Percentiles rank a stretch among this genome's conserved stretches.
phyloP scores from a whole-genome alignment of 345 rosid genomes.

The Salix purpurea region DNA sequence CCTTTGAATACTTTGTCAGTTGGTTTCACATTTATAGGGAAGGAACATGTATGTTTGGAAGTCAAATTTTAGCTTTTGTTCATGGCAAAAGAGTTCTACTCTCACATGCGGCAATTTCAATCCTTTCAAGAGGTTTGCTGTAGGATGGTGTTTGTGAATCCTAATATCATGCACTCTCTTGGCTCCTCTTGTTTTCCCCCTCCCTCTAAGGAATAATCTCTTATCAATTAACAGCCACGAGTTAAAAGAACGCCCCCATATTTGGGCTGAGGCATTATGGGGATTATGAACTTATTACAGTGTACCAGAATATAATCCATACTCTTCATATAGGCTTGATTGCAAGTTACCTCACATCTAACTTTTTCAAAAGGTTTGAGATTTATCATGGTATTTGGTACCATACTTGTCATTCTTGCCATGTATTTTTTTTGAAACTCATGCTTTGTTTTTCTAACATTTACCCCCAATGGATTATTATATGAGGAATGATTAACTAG shows the following conservation, averaged over 20 bases:
- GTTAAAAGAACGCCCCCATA: background rate
- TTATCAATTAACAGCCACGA: background rate
- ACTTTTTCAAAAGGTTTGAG: background rate
- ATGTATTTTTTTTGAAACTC: background rate
- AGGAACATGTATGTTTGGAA: background rate
- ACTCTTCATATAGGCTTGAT: background rate
- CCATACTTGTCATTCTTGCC: background rate
- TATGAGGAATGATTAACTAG: background rate
- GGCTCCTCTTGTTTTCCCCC: background rate
- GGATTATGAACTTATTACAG: background rate
- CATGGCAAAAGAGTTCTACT: background rate
- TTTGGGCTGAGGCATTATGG: background rate
- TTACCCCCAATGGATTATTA: background rate
- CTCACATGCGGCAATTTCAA: background rate
- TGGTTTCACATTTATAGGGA: background rate
- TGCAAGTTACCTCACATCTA: background rate
- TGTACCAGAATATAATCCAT: background rate
- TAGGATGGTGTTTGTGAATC: background rate
- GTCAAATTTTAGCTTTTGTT: background rate
- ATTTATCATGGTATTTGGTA: background rate
- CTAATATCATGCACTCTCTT: background rate
- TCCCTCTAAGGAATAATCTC: background rate
- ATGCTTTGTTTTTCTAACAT: background rate
- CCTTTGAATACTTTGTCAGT: conserved; percentile 22
- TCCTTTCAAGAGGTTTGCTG: background rate